These are phyloP conservation scores for Onygenales sp. DNA, from an alignment of 2,329 filamentous ascomycete genomes.

Conservation along the genomic window DNA sequence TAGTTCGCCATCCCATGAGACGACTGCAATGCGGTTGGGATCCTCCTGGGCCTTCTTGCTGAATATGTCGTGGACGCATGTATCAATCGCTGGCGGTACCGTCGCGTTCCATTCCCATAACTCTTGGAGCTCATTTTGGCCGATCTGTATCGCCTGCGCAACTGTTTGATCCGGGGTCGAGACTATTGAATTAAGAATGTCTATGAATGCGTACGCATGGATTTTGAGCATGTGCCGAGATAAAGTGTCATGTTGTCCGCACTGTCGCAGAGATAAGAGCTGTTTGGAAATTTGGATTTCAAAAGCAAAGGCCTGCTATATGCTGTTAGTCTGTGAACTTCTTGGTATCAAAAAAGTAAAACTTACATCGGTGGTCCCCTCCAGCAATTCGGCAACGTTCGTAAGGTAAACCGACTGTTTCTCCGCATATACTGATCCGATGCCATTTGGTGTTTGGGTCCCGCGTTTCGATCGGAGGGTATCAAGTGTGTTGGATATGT, in stretches of 20 bases:
- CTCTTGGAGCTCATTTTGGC: slow-evolving; percentile 11
- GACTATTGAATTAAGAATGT: slow-evolving; percentile 10
- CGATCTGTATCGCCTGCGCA: slow-evolving; percentile 4
- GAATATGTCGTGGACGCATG: slow-evolving; percentile 13
- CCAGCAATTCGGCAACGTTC: background rate
- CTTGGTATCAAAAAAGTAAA: background rate
- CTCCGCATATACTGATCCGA: background rate
- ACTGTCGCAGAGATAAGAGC: background rate
- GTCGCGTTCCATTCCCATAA: slow-evolving; percentile 17
- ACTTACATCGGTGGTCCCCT: background rate
- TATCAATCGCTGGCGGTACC: slow-evolving; percentile 12
- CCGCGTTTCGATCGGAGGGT: background rate
- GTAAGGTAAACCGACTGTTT: background rate
- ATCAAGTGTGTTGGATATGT: slow-evolving; percentile 3
- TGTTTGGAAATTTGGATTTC: background rate
- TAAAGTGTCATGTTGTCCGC: background rate
- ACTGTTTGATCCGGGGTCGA: slow-evolving; percentile 6
- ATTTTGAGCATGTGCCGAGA: background rate
- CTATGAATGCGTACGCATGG: slow-evolving; percentile 4
- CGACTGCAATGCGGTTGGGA: slow-evolving; percentile 13
- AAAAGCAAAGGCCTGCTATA: background rate
- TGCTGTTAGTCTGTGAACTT: background rate
- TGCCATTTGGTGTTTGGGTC: background rate
- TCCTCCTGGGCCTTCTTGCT: slow-evolving; percentile 6
- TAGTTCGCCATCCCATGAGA: slow-evolving; percentile 21